These are phyloP conservation scores for Beverwykella pulmonaria DNA, from an alignment of 495 filamentous ascomycete genomes.

Conservation along the genomic window DNA sequence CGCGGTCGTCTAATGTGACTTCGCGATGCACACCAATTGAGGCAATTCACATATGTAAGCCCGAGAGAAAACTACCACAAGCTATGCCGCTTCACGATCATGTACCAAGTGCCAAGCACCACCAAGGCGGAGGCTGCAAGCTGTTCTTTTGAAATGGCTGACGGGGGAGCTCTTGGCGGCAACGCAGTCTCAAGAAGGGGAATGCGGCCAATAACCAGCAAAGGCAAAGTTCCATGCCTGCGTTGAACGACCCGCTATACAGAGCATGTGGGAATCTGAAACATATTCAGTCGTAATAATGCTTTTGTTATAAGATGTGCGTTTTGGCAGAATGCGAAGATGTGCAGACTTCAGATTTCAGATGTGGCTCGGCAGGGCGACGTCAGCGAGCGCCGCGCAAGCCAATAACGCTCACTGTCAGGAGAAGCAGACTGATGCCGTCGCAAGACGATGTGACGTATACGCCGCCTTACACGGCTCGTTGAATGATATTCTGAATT, in stretches of 20 bases:
- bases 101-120: background rate
- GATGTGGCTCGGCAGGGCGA: background rate
- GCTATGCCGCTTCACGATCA: background rate
- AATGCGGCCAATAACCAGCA: background rate
- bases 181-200: background rate
- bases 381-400: background rate
- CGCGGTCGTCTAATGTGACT: too few species aligned
- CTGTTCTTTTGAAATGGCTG: background rate
- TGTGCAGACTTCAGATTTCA: background rate
- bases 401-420: background rate
- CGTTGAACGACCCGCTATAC: background rate
- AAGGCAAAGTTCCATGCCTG: background rate
- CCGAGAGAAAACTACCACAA: background rate
- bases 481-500: background rate
- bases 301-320: background rate
- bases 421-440: background rate
- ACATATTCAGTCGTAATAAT: background rate
- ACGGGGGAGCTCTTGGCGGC: background rate
- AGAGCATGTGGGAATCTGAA: background rate
- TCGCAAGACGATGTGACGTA: background rate
- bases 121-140: background rate
- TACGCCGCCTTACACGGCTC: background rate
- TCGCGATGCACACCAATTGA: background rate
- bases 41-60: background rate
- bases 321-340: background rate